phyloP scores from a whole-genome alignment of 805 yeast genomes.

The Candida andamanensis region DNA sequence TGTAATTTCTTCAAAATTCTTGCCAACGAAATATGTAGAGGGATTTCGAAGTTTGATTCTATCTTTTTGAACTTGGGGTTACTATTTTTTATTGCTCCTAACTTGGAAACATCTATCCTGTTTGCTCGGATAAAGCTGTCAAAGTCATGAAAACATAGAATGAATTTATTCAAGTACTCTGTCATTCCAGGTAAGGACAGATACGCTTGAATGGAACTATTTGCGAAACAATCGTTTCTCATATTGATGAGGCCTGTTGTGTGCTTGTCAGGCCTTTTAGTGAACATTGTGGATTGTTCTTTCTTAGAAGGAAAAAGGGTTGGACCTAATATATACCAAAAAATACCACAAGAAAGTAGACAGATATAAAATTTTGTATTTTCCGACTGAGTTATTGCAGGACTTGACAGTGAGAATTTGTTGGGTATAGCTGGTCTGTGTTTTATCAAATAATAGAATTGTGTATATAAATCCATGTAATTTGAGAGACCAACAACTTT shows the following conservation, averaged over 20 bases:
- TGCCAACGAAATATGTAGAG: conserved; percentile 56
- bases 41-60: conserved; percentile 30
- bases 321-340: conserved; percentile 10
- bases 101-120: conserved; percentile 13
- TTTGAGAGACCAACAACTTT: too few species aligned
- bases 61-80: conserved; percentile 17
- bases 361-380: too few species aligned
- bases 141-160: conserved; percentile 22
- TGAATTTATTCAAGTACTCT: conserved; percentile 46
- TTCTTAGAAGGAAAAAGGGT: conserved; percentile 4
- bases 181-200: conserved; percentile 57
- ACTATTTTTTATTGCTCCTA: not conserved
- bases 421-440: too few species aligned
- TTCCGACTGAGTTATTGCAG: too few species aligned
- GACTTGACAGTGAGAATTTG: too few species aligned
- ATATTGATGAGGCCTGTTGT: conserved; percentile 82
- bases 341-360: conserved; percentile 1
- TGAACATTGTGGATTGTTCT: conserved; percentile 33
- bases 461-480: too few species aligned
- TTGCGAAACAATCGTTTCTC: conserved; percentile 90
- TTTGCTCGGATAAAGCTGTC: conserved; percentile 15
- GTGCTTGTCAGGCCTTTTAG: conserved; percentile 60
- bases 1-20: conserved; percentile 53
- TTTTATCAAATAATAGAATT: too few species aligned
- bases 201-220: conserved; percentile 78